Evolutionary conservation across 2,329 filamentous ascomycete genomes (phyloP).

Genomic region (Dendryphion nanum): DNA sequence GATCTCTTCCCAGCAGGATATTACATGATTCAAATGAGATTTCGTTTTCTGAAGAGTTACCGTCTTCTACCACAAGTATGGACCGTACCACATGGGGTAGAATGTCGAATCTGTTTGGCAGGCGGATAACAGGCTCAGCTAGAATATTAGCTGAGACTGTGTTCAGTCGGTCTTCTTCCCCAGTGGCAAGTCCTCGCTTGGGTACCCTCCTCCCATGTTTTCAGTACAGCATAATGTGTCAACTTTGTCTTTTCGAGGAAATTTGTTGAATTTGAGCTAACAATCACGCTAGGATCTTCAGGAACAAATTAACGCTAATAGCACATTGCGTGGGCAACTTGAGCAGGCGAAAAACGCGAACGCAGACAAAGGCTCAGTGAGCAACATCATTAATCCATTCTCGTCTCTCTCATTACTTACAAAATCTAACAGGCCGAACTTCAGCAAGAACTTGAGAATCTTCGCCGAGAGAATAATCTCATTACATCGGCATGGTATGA

Average conservation of each 20-base stretch:
- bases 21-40: too few species aligned
- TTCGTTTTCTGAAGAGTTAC: not conserved
- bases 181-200: not conserved
- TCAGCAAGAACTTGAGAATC: conserved; percentile 58
- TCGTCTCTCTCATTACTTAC: conserved; percentile 1
- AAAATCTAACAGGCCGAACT: too few species aligned
- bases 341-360: conserved; percentile 34
- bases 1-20: too few species aligned
- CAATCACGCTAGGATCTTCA: conserved; percentile 22
- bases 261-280: conserved; percentile 2
- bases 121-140: conserved; percentile 14
- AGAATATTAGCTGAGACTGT: too few species aligned
- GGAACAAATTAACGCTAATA: conserved; percentile 23
- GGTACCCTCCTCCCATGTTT: not conserved
- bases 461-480: conserved; percentile 74
- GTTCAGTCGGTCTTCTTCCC: too few species aligned
- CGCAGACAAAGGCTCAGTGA: conserved; percentile 36
- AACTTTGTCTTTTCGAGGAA: not conserved
- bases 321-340: conserved; percentile 27
- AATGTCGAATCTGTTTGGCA: conserved; percentile 17
- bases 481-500: conserved; percentile 87
- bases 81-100: conserved; percentile 15
- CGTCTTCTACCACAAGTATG: not conserved
- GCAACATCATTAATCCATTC: too few species aligned
- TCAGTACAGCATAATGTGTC: not conserved